phyloP scores from a whole-genome alignment of 345 rosid genomes.

The Limnanthes douglasii region DNA sequence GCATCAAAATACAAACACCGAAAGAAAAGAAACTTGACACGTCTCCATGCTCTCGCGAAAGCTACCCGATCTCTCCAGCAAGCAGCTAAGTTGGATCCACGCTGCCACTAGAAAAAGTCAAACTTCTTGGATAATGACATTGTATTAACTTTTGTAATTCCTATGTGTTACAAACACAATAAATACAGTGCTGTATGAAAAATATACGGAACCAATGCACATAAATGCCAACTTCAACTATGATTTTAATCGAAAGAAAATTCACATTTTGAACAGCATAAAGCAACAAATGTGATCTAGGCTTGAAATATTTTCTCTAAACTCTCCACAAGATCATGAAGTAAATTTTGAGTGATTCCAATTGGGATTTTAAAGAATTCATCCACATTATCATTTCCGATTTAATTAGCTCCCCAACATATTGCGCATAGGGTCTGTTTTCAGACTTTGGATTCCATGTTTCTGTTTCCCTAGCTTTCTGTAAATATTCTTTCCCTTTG shows the following conservation, averaged over 20 bases:
- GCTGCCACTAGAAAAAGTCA: constrained; percentile 67
- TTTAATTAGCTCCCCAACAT: constrained; percentile 52
- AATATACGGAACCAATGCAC: constrained; percentile 29
- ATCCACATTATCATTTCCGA: constrained; percentile 36
- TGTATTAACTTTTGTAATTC: constrained; percentile 34
- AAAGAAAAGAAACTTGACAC: constrained; percentile 55
- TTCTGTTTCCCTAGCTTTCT: constrained; percentile 60
- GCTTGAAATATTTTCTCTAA: constrained; percentile 50
- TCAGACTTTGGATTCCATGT: constrained; percentile 94
- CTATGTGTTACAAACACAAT: constrained; percentile 29
- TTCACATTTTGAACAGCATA: constrained; percentile 90
- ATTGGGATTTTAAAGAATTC: constrained; percentile 80
- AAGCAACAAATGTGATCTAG: constrained; percentile 50
- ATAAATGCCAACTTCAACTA: constrained; percentile 30
- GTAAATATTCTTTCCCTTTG: constrained; percentile 25
- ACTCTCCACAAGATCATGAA: constrained; percentile 57
- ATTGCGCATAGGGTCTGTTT: constrained; percentile 70
- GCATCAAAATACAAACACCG: constrained; percentile 63
- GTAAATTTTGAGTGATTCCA: constrained; percentile 57
- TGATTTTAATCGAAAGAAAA: constrained; percentile 1
- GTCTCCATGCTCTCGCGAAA: constrained; percentile 69
- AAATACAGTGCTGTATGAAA: constrained; percentile 57
- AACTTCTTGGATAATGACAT: constrained; percentile 83
- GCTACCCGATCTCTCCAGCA: constrained; percentile 77
- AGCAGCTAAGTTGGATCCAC: constrained; percentile 68